Percentiles rank a stretch among this genome's conserved stretches.
Conservation (phyloP, 257 asterid genomes). For the Scutellaria baicalensis region DNA sequence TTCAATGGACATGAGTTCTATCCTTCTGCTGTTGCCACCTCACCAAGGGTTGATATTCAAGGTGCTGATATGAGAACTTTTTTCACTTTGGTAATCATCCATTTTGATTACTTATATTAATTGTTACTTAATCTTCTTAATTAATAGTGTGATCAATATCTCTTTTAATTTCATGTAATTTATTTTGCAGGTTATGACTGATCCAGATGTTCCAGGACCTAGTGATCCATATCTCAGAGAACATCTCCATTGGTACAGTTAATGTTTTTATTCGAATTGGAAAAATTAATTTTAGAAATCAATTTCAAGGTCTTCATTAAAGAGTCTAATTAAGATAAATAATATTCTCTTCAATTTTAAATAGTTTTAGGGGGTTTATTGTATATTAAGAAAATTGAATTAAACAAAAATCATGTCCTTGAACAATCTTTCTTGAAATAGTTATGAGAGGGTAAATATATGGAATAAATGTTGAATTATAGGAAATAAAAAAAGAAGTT, state of each 20-base stretch:
- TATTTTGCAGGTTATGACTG: slow-evolving; percentile 64
- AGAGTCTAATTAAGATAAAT: no score
- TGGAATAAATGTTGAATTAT: no score
- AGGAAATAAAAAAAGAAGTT: no score
- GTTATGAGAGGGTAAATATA: no score
- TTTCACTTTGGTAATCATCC: slow-evolving; percentile 43
- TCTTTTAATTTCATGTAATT: neutral
- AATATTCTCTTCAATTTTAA: no score
- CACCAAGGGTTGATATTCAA: slow-evolving; percentile 46
- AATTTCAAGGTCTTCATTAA: no score
- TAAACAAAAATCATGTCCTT: no score
- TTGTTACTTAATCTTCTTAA: neutral
- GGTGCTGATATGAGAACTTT: slow-evolving; percentile 57
- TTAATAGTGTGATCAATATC: neutral
- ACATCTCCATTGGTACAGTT: slow-evolving; percentile 70
- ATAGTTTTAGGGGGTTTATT: no score
- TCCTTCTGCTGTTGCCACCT: slow-evolving; percentile 52
- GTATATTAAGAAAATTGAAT: no score
- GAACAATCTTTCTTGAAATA: no score
- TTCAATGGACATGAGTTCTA: slow-evolving; percentile 59
- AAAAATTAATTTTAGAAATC: neutral
- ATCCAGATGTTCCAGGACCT: slow-evolving; percentile 91
- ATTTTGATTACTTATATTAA: neutral
- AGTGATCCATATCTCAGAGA: slow-evolving; percentile 83
- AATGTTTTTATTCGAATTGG: neutral